Conservation (phyloP, 768 basidiomycete genomes). For the Podaxis rugospora region DNA sequence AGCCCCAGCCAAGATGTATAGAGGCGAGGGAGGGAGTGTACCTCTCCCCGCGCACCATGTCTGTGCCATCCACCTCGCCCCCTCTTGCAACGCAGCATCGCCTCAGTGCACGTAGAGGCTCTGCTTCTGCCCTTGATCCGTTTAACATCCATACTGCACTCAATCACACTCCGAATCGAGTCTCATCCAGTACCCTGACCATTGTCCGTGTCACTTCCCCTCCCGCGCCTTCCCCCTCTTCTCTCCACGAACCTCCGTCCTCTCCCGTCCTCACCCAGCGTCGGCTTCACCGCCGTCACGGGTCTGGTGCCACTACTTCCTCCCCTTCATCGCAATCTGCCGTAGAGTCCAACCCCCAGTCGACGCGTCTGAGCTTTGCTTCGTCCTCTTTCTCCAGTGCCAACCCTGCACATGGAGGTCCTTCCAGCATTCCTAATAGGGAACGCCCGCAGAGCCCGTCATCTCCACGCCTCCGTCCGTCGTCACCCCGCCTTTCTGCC, state of each 20-base stretch:
- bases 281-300: slow-evolving; percentile 21
- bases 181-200: slow-evolving; percentile 61
- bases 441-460: slow-evolving; percentile 24
- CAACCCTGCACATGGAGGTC: slow-evolving; percentile 20
- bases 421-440: slow-evolving; percentile 11
- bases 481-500: slow-evolving; percentile 38
- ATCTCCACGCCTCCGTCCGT: slow-evolving; percentile 44
- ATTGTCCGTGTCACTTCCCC: slow-evolving; percentile 60
- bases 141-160: slow-evolving; percentile 50
- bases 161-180: slow-evolving; percentile 49
- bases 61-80: neutral
- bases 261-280: slow-evolving; percentile 21
- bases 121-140: slow-evolving; percentile 65
- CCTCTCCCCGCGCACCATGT: neutral
- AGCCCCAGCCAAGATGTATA: neutral
- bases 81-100: slow-evolving; percentile 16
- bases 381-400: slow-evolving; percentile 42
- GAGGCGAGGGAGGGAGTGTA: neutral
- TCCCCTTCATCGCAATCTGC: slow-evolving; percentile 19
- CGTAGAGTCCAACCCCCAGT: slow-evolving; percentile 16
- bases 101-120: slow-evolving; percentile 61
- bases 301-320: slow-evolving; percentile 8
- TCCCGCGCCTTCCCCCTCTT: slow-evolving; percentile 23
- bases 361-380: slow-evolving; percentile 14
- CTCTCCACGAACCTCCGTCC: slow-evolving; percentile 30